Evolutionary conservation across 1,284 basidiomycete species (phyloP), one percentile per base, ranked within the genome.

Genomic region (Pterula multifida): DNA sequence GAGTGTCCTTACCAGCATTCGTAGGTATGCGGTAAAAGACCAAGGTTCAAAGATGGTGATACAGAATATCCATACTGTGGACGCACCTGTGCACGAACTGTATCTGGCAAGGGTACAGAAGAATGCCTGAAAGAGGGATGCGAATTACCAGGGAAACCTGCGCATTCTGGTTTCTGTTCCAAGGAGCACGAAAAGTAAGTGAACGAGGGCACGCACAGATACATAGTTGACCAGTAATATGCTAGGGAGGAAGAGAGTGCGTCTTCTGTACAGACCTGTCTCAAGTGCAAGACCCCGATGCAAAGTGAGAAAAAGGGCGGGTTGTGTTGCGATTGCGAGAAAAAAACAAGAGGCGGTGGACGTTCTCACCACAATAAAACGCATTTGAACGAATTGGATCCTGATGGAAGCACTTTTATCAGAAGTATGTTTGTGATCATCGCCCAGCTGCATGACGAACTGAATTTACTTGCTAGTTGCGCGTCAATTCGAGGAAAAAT

Each of bases 21-120:
- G 47, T 53, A 81, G 79, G 69, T 70, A 51, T 81, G 79, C 61
- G 72, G 74, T 23, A 67, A 66, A 53, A 78, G 70, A 58, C 76
- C 78, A 13, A 81, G 76, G 65, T 81, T 71, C 58, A 62, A 76
- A 47, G 71, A 78, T 52, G 68, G 72, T 52, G 79, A 78, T 17
- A 61, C 67, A 53, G 69, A 70, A 54, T 77, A 81, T 57, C 70
- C 73, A 32, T 82, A 75, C 59, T 81, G 79, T 58, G 69, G 79
- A 55, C 72, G 70, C 55, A 78, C 71, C 45, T 81, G 79, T 58
- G 79, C 79, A 49, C 67, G 73, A 46, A 69, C 61, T 51, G 69
- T 66, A 49, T 62, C 64, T 52, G 51, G 39, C 44, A 22, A 52
- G 42, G 49, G 39, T 24, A 47, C 52, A 12, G 49, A 45, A 12